phyloP scores from a whole-genome alignment of 2,329 filamentous ascomycete species.

The Eutypella sp. region DNA sequence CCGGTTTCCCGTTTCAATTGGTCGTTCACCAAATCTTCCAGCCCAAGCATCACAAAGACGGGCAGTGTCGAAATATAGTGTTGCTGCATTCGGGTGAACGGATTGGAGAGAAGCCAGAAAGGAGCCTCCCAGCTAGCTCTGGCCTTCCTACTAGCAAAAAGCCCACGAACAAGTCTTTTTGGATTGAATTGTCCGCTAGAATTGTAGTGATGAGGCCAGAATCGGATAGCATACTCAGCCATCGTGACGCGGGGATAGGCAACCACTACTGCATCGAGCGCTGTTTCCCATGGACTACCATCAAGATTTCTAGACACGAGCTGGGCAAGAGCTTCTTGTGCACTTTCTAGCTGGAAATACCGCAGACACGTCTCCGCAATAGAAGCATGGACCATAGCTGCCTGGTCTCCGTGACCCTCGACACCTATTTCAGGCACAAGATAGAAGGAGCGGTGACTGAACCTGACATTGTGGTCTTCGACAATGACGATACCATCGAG shows the following conservation, averaged over 20 bases:
- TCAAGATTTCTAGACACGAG: background rate
- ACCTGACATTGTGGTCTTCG: conserved; percentile 4
- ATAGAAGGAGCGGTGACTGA: conserved; percentile 5
- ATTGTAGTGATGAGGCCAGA: conserved; percentile 6
- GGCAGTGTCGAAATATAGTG: conserved; percentile 4
- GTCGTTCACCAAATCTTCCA: conserved; percentile 3
- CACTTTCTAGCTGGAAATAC: background rate
- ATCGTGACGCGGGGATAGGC: background rate
- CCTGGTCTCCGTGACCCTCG: background rate
- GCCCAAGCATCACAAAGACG: conserved; percentile 3
- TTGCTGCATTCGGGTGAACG: conserved; percentile 3
- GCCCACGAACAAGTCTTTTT: background rate
- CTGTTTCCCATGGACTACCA: background rate
- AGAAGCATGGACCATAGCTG: background rate
- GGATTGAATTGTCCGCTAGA: conserved; percentile 1
- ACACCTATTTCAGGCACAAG: background rate
- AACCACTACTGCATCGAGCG: background rate
- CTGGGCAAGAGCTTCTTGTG: background rate
- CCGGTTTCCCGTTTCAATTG: background rate
- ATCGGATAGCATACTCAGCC: conserved; percentile 6
- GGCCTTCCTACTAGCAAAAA: conserved; percentile 2
- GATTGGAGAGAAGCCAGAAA: conserved; percentile 11
- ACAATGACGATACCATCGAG: conserved; percentile 3
- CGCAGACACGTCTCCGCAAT: conserved; percentile 6
- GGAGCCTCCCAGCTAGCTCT: conserved; percentile 19